Evolutionary conservation across 345 rosid species (phyloP).

Genomic region (Nephelium lappaceum): DNA sequence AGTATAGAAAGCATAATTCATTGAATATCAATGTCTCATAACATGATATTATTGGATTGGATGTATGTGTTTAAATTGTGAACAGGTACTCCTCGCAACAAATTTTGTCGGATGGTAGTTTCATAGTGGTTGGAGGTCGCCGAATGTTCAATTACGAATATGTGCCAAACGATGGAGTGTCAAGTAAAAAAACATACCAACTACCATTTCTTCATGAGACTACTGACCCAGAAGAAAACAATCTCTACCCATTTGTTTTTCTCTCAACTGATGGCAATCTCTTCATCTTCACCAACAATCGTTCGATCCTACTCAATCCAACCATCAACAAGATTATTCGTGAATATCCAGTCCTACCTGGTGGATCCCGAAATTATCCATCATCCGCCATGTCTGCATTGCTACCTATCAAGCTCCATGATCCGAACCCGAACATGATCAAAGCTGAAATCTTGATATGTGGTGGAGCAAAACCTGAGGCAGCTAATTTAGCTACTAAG

Average conservation of each 20-base stretch:
- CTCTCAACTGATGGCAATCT: constrained; percentile 43
- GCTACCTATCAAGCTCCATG: constrained; percentile 38
- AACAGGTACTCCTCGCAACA: constrained; percentile 38
- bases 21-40: neutral
- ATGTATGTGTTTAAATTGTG: neutral
- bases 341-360: constrained; percentile 29
- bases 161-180: constrained; percentile 30
- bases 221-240: constrained; percentile 21
- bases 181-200: constrained; percentile 23
- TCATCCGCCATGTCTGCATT: constrained; percentile 34
- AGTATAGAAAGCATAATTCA: too few relatives aligned
- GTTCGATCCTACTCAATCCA: constrained; percentile 37
- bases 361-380: constrained; percentile 43
- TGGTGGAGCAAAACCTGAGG: constrained; percentile 39
- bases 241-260: constrained; percentile 43
- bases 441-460: constrained; percentile 37
- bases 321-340: constrained; percentile 27
- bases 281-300: constrained; percentile 42
- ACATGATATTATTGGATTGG: neutral
- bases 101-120: constrained; percentile 32
- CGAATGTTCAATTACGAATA: constrained; percentile 40
- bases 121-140: constrained; percentile 47
- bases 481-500: constrained; percentile 27
- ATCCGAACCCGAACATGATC: neutral
- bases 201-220: constrained; percentile 37